Evolutionary conservation across 2,329 filamentous ascomycete species (phyloP), one percentile per base, ranked within the genome.

Genomic region (Pseudocercospora fuligena): DNA sequence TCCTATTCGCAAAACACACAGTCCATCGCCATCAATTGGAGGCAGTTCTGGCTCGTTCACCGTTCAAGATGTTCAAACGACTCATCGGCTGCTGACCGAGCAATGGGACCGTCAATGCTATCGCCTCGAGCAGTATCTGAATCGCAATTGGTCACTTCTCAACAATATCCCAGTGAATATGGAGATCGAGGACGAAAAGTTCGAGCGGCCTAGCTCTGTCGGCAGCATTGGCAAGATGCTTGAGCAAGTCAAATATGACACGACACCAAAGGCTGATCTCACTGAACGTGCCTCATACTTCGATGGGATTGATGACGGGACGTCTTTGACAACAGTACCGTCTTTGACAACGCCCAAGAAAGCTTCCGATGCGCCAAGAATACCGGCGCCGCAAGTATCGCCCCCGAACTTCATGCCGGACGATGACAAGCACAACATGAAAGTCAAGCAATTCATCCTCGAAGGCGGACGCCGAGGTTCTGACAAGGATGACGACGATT

Each of bases 1-100:
- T 5, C 63, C 71, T 7, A 60, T 70, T 2, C 70, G 67, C 1
- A 73, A 71, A 60, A 69, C 71, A 25, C 70, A 72, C 47, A 65
- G 66, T 36, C 64, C 65, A 11, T 65, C 66, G 1, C 47, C 31
- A 4, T 70, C 73, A 3, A 61, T 73, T 25, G 49, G 71, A 12
- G 70, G 72, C 11, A 72, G 74, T 5, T 59, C 71, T 1, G 59
- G 70, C 23, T 56, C 49, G 27, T 77, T 80, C 16, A 82, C 82
- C 1, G 80, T 83, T n/a, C 82, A 84, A 67, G 82, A 85, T 66
- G 82, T 84, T 57, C 82, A 82, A 66, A 82, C 81, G 6, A 83
- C 83, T 0, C 76, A 84, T 9, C 78, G 79, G 5, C 73, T 84
- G 0, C 79, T 85, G 0, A 79, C 82, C 36, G 83, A 85, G 65